These are phyloP conservation scores for Penicillium palitans DNA, from an alignment of 2,329 filamentous ascomycete species.

Conservation along the genomic window DNA sequence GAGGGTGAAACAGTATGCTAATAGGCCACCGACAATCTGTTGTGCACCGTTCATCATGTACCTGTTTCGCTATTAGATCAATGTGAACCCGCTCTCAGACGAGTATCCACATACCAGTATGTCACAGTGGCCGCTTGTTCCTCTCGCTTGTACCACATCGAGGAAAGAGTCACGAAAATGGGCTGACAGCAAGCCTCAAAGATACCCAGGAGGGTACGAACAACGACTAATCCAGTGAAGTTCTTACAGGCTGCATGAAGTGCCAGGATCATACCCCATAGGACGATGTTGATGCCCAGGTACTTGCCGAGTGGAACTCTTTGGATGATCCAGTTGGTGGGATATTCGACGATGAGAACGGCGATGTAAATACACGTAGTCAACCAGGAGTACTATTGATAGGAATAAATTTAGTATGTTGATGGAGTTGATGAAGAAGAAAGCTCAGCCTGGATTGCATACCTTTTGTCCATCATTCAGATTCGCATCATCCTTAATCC, in stretches of 20 bases:
- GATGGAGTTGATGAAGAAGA: background rate
- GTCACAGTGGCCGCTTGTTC: slow-evolving; percentile 67
- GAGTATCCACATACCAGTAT: slow-evolving; percentile 55
- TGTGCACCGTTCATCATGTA: slow-evolving; percentile 77
- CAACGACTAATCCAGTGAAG: slow-evolving; percentile 59
- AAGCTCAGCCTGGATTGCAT: slow-evolving; percentile 1
- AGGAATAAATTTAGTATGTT: background rate
- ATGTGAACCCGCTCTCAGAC: rapidly evolving
- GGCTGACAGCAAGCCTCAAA: slow-evolving; percentile 72
- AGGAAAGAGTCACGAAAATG: slow-evolving; percentile 64
- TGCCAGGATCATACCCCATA: slow-evolving; percentile 63
- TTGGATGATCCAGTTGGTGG: slow-evolving; percentile 65
- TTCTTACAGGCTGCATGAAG: slow-evolving; percentile 61
- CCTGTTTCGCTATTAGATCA: slow-evolving; percentile 25
- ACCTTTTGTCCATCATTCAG: slow-evolving; percentile 42
- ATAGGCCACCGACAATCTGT: slow-evolving; percentile 69
- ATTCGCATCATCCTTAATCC: slow-evolving; percentile 48
- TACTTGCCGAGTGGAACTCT: slow-evolving; percentile 69
- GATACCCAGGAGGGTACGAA: slow-evolving; percentile 67
- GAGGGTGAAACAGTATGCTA: slow-evolving; percentile 58
- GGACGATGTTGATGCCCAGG: slow-evolving; percentile 61
- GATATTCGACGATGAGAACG: slow-evolving; percentile 70
- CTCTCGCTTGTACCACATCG: slow-evolving; percentile 70
- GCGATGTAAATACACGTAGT: slow-evolving; percentile 74
- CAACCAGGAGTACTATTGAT: slow-evolving; percentile 64